Evolutionary conservation across 768 basidiomycete species (phyloP).

Genomic region (Leccinum pellstonianum): DNA sequence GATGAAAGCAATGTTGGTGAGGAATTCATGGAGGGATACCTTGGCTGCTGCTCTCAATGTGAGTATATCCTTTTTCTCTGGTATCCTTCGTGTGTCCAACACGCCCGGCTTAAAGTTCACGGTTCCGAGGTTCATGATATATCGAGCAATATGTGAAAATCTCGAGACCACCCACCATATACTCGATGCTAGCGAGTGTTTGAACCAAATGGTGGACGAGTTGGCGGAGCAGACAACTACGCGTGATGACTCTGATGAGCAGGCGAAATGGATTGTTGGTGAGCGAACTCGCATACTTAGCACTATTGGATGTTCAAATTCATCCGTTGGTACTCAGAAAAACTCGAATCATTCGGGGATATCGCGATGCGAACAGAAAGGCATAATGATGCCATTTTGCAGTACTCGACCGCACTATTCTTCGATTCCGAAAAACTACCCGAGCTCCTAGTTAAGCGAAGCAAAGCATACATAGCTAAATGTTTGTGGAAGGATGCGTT

Average conservation of each 20-base stretch:
- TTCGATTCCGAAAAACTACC: not conserved
- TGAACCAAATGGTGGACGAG: not conserved
- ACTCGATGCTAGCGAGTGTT: not conserved
- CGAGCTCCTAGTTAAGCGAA: not conserved
- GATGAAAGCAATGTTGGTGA: not conserved
- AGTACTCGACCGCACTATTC: conserved; percentile 1
- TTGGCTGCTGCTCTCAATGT: not conserved
- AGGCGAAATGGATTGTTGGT: not conserved
- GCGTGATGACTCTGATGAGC: too few relatives aligned
- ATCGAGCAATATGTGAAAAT: not conserved
- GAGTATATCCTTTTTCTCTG: not conserved
- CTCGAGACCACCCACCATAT: not conserved
- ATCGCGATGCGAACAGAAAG: not conserved
- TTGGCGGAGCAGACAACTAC: not conserved
- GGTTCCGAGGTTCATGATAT: not conserved
- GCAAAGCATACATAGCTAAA: not conserved
- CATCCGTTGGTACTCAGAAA: not conserved
- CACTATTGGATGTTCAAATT: too few relatives aligned
- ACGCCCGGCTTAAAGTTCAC: not conserved
- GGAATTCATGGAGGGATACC: not conserved
- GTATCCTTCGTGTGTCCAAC: not conserved
- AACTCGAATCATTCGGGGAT: not conserved
- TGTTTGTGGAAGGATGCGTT: not conserved
- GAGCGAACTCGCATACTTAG: not conserved
- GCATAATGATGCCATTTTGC: not conserved